A percentile compares a stretch with the other conserved stretches of the same genome.
phyloP scores from a whole-genome alignment of 129 eudicot genomes.

The Flaveria sonorensis region DNA sequence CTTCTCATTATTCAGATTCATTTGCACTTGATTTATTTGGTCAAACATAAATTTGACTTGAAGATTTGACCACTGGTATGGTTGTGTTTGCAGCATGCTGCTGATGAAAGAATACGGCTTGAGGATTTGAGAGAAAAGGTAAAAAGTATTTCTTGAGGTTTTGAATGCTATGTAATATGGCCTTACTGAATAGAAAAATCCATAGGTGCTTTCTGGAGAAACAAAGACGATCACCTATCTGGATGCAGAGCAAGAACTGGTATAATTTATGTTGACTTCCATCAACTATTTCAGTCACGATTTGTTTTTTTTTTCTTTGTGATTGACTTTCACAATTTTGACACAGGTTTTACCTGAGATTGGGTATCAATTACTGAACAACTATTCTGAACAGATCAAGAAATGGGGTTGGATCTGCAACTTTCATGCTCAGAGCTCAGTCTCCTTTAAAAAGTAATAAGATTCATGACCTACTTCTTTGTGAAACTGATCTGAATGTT shows the following conservation, averaged over 20 bases:
- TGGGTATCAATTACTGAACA: slow-evolving; percentile 73
- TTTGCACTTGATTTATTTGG: slow-evolving; percentile 17
- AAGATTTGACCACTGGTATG: slow-evolving; percentile 14
- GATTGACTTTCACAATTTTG: slow-evolving; percentile 16
- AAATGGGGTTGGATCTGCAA: slow-evolving; percentile 99
- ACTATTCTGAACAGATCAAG: slow-evolving; percentile 69
- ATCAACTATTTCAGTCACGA: slow-evolving; percentile 13
- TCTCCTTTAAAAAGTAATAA: slow-evolving; percentile 69
- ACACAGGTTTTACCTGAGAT: slow-evolving; percentile 81
- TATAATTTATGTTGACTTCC: slow-evolving; percentile 37
- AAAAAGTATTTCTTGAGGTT: slow-evolving; percentile 24
- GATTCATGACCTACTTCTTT: slow-evolving; percentile 6
- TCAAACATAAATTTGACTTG: slow-evolving; percentile 8
- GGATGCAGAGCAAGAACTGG: slow-evolving; percentile 81
- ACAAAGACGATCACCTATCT: slow-evolving; percentile 70
- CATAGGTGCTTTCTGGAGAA: slow-evolving; percentile 86
- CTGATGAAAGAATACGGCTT: slow-evolving; percentile 92
- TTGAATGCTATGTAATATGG: slow-evolving; percentile 12
- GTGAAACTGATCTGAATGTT: background rate
- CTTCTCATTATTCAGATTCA: slow-evolving; percentile 10
- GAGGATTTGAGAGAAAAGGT: slow-evolving; percentile 94
- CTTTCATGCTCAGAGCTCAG: slow-evolving; percentile 57
- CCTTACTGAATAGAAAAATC: slow-evolving; percentile 20
- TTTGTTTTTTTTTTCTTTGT: slow-evolving; percentile 6
- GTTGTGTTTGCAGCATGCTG: slow-evolving; percentile 80